These are phyloP conservation scores for Kwoniella sp. DNA, from an alignment of 768 basidiomycete species.

Conservation along the genomic window DNA sequence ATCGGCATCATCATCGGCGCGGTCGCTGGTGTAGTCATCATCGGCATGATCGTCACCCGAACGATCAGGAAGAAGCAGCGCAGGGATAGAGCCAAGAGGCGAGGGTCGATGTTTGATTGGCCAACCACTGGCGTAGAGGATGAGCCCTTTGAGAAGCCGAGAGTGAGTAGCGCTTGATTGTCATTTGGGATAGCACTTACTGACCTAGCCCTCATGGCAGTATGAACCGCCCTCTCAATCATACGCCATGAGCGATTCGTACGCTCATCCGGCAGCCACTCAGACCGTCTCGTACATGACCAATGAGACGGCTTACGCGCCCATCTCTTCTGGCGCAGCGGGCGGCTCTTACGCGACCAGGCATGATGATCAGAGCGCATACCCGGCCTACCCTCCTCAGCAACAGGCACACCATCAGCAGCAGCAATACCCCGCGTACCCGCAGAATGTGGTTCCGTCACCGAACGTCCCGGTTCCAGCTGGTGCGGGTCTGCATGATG, in stretches of 20 bases:
- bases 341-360: conserved; percentile 7
- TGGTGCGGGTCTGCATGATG: conserved; percentile 31
- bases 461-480: neutral
- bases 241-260: conserved; percentile 33
- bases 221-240: conserved; percentile 34
- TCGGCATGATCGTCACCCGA: conserved; percentile 34
- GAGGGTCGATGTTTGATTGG: conserved; percentile 40
- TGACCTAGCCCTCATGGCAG: neutral
- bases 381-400: conserved; percentile 5
- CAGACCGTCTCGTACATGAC: conserved; percentile 12
- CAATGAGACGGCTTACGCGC: conserved; percentile 9
- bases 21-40: conserved; percentile 25
- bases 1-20: conserved; percentile 40
- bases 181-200: neutral
- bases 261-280: neutral
- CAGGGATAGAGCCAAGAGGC: conserved; percentile 25
- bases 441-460: conserved; percentile 5
- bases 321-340: conserved; percentile 2
- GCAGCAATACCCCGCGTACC: neutral
- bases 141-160: conserved; percentile 36
- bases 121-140: conserved; percentile 34
- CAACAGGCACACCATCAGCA: conserved; percentile 1
- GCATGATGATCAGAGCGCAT: conserved; percentile 1
- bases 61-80: conserved; percentile 29
- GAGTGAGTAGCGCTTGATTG: conserved; percentile 22